Conservation (phyloP, 2,329 filamentous ascomycete species). For the Claviceps pusilla region DNA sequence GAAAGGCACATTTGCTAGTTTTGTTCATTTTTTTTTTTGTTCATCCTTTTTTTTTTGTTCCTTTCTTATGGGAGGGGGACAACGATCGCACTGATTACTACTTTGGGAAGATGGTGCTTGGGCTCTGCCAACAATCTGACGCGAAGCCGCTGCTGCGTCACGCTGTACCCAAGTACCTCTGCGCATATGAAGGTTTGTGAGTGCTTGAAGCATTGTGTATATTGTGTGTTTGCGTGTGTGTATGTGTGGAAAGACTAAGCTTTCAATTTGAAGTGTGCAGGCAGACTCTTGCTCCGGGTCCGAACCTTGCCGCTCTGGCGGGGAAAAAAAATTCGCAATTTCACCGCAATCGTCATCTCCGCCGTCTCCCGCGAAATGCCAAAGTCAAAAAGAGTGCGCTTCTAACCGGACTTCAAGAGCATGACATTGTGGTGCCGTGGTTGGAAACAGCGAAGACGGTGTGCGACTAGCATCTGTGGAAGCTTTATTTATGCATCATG, state of each 20-base stretch:
- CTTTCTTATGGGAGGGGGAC: neutral
- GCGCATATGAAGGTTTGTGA: neutral
- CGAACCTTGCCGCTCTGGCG: neutral
- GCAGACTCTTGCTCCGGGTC: neutral
- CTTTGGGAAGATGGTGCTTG: neutral
- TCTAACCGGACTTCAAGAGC: neutral
- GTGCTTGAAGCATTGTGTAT: no score
- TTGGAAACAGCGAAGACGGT: no score
- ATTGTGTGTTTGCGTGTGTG: neutral
- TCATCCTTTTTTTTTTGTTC: neutral
- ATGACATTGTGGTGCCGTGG: neutral
- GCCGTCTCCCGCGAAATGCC: no score
- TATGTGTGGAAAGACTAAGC: neutral
- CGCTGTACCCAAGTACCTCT: no score
- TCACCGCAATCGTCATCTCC: no score
- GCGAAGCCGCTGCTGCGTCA: neutral
- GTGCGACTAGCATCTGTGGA: no score
- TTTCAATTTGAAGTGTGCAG: no score
- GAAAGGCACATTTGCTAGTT: neutral
- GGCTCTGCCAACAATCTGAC: neutral
- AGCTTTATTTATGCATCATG: no score
- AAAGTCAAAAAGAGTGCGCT: no score
- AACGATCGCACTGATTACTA: constrained; percentile 6
- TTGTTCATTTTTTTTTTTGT: neutral
- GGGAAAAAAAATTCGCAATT: no score